A percentile compares a stretch with the other conserved stretches of the same genome.
These are phyloP conservation scores for Simmondsia chinensis DNA, from an alignment of 148 eudicot species.

Conservation along the genomic window DNA sequence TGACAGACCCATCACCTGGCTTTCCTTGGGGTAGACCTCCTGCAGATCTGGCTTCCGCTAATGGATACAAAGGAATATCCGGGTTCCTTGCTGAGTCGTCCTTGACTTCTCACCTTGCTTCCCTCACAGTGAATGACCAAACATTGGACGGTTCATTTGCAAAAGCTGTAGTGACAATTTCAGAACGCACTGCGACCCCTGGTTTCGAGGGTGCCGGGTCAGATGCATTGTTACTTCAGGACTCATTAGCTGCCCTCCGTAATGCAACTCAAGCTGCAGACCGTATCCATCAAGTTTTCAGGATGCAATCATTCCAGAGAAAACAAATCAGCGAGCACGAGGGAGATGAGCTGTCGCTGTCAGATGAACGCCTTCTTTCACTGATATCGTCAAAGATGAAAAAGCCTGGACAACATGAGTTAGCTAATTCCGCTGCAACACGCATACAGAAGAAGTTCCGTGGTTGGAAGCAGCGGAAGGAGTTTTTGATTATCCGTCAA, in stretches of 20 bases:
- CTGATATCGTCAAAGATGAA: constrained; percentile 34
- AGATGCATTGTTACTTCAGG: constrained; percentile 38
- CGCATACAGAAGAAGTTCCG: constrained; percentile 64
- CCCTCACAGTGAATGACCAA: constrained; percentile 33
- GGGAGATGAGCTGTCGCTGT: constrained; percentile 30
- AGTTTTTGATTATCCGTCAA: constrained; percentile 44
- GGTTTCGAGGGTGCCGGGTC: constrained; percentile 23
- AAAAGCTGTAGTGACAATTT: constrained; percentile 30
- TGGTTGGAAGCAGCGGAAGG: constrained; percentile 52
- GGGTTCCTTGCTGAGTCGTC: constrained; percentile 64
- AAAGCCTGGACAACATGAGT: constrained; percentile 30
- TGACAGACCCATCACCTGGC: constrained; percentile 54
- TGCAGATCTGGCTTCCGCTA: constrained; percentile 58
- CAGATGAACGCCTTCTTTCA: constrained; percentile 34
- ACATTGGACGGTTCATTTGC: constrained; percentile 13
- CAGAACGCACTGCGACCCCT: constrained; percentile 28
- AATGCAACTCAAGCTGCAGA: constrained; percentile 70
- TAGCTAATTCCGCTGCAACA: constrained; percentile 45
- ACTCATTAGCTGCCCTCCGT: constrained; percentile 51
- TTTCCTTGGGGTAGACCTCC: constrained; percentile 52
- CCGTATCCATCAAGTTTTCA: constrained; percentile 54
- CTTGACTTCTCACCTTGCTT: constrained; percentile 39
- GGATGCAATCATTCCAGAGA: constrained; percentile 50
- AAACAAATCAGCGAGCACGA: constrained; percentile 26
- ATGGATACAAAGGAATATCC: constrained; percentile 67